Evolutionary conservation across 2,329 filamentous ascomycete genomes (phyloP), one percentile per base, ranked within the genome.

Genomic region (Colletotrichum falcatum): DNA sequence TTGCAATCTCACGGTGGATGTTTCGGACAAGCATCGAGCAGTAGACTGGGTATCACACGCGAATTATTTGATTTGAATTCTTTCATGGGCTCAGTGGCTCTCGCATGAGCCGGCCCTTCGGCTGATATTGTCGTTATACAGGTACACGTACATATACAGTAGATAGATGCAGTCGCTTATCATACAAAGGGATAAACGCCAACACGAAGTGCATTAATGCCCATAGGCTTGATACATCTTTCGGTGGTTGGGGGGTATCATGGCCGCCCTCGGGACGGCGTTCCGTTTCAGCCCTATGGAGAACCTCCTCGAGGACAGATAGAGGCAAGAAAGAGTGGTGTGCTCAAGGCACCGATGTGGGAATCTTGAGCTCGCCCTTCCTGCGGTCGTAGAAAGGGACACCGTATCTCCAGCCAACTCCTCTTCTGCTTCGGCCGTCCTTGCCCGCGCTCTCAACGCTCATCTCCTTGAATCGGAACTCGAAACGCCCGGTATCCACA

Each of bases 301-400:
- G 1, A 12, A 30, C 30, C 20, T 9, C 33, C 14, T 61, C n/a
- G 14, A 12, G 8, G 33, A 16, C n/a, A 26, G 53, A n/a, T 23
- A 37, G 16, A n/a, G 30, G 23, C n/a, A 42, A n/a, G 35, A 16
- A 30, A 56, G 35, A 20, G 42, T n/a, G 2, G 9, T 16, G 23
- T 63, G 60, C 54, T 84, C 74, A 88, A 70, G 86, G 87, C 65
- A 91, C 88, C 63, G 83, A 86, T 44, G 87, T 91, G 28, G 90
- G 90, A 76, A 92, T 92, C 85, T 92, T 92, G 81, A 91, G 80
- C 77, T 87, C 77, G n/a, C 88, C 90, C 74, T 86, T 87, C 80
- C 86, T 88, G 66, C 90, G 85, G 76, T 92, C 90, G 76, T 88
- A 84, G 73, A 84, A 83, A 14, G 90, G 90, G 71, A 85, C 85